Evolutionary conservation across 805 yeast genomes (phyloP).

Genomic region (Kuraishia piskuri): DNA sequence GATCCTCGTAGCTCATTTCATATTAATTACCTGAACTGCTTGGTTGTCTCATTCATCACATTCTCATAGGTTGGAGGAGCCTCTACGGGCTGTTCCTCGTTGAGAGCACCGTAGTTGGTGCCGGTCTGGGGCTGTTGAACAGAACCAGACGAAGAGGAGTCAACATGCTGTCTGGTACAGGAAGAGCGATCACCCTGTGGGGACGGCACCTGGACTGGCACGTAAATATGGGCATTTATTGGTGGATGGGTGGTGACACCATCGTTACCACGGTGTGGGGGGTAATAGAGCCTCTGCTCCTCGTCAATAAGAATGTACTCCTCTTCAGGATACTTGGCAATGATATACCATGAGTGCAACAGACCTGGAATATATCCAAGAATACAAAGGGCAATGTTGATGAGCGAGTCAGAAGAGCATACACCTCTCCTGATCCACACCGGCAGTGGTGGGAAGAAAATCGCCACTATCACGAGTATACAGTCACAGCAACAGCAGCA

Average conservation of each 20-base stretch:
- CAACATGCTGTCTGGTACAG: neutral
- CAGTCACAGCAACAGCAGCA: constrained; percentile 43
- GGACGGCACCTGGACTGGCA: constrained; percentile 10
- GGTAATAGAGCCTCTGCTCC: constrained; percentile 6
- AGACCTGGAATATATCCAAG: constrained; percentile 67
- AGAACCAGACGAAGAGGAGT: neutral
- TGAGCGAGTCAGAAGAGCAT: constrained; percentile 59
- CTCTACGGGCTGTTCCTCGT: constrained; percentile 12
- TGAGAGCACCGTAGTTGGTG: constrained; percentile 11
- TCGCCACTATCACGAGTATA: constrained; percentile 57
- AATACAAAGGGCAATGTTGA: constrained; percentile 54
- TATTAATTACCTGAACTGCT: constrained; percentile 11
- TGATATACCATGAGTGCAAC: constrained; percentile 60
- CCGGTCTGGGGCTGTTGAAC: neutral
- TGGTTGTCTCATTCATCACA: constrained; percentile 24
- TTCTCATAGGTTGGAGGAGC: constrained; percentile 29
- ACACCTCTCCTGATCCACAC: constrained; percentile 68
- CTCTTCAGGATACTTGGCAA: constrained; percentile 40
- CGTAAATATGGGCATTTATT: constrained; percentile 1
- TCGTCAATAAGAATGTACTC: constrained; percentile 6
- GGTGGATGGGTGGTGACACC: neutral
- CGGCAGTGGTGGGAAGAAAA: constrained; percentile 73
- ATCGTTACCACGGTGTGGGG: constrained; percentile 1
- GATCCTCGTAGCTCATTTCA: neutral
- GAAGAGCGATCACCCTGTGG: neutral